These are phyloP conservation scores for Tylopilus rubrobrunneus DNA, from an alignment of 768 basidiomycete genomes.

Conservation along the genomic window DNA sequence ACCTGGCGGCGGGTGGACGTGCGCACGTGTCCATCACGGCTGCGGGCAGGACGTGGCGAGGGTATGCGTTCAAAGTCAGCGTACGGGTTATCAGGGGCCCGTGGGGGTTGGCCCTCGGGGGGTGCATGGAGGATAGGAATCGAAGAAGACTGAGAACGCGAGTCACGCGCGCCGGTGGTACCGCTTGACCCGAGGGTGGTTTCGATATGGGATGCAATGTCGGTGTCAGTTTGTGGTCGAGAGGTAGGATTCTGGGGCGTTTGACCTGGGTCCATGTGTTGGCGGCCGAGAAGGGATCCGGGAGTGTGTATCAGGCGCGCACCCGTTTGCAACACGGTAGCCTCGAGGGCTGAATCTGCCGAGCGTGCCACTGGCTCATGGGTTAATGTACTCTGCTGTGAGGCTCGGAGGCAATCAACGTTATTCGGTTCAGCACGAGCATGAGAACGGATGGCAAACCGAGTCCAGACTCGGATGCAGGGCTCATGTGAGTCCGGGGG, in stretches of 20 bases:
- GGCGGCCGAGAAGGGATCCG: neutral
- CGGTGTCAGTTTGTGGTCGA: neutral
- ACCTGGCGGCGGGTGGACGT: slow-evolving; percentile 7
- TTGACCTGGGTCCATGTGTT: slow-evolving; percentile 16
- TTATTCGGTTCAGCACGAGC: neutral
- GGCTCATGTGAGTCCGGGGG: no score
- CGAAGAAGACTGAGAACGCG: neutral
- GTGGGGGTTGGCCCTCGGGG: slow-evolving; percentile 3
- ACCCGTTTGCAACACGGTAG: neutral
- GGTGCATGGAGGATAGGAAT: slow-evolving; percentile 3
- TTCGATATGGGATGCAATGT: neutral
- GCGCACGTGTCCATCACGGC: slow-evolving; percentile 17
- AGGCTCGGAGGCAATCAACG: neutral
- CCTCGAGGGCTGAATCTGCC: neutral
- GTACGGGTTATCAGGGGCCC: slow-evolving; percentile 3
- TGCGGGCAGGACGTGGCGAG: slow-evolving; percentile 3
- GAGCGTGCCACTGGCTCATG: neutral
- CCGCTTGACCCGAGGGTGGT: neutral
- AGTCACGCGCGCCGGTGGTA: neutral
- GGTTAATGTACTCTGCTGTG: neutral
- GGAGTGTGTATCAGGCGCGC: neutral
- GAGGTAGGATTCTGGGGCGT: neutral
- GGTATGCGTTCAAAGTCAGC: slow-evolving; percentile 5
- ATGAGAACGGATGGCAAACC: no score
- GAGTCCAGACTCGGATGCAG: no score